These are phyloP conservation scores for Nannizziopsis arthrosporioides DNA, from an alignment of 2,329 filamentous ascomycete species.

Conservation along the genomic window DNA sequence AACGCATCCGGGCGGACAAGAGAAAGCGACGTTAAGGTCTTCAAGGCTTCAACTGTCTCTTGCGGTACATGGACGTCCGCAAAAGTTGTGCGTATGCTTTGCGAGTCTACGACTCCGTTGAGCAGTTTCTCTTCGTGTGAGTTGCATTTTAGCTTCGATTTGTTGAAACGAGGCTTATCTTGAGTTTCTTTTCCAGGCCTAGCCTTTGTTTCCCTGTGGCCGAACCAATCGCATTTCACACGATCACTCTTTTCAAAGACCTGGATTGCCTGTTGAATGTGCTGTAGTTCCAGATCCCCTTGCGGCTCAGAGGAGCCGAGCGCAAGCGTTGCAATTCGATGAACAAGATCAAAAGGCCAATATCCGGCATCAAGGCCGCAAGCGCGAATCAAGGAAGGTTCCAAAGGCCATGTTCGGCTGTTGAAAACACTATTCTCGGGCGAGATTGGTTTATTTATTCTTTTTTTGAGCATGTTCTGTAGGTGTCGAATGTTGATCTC, in stretches of 20 bases:
- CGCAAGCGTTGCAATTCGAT: slow-evolving; percentile 46
- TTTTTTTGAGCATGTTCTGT: slow-evolving; percentile 46
- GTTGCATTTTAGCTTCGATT: slow-evolving; percentile 49
- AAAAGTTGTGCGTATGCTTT: slow-evolving; percentile 77
- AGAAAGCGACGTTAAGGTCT: slow-evolving; percentile 78
- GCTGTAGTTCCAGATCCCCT: slow-evolving; percentile 30
- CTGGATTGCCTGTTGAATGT: slow-evolving; percentile 27
- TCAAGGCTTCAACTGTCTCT: slow-evolving; percentile 76
- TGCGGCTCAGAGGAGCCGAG: slow-evolving; percentile 39
- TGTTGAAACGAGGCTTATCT: slow-evolving; percentile 35
- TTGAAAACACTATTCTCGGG: slow-evolving; percentile 25
- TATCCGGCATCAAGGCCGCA: slow-evolving; percentile 42
- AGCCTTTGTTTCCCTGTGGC: slow-evolving; percentile 24
- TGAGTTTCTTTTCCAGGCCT: slow-evolving; percentile 24
- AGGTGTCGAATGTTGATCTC: slow-evolving; percentile 56
- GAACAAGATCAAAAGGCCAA: slow-evolving; percentile 49
- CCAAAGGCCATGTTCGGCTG: slow-evolving; percentile 24
- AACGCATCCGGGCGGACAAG: slow-evolving; percentile 88
- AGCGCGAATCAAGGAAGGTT: slow-evolving; percentile 20
- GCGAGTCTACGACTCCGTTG: slow-evolving; percentile 66
- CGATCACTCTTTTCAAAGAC: slow-evolving; percentile 33
- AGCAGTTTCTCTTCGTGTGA: slow-evolving; percentile 74
- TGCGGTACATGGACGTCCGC: slow-evolving; percentile 69
- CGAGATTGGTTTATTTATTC: slow-evolving; percentile 24
- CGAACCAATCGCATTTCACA: slow-evolving; percentile 28